Evolutionary conservation across 805 yeast genomes (phyloP).

Genomic region (Huiozyma sinensis): DNA sequence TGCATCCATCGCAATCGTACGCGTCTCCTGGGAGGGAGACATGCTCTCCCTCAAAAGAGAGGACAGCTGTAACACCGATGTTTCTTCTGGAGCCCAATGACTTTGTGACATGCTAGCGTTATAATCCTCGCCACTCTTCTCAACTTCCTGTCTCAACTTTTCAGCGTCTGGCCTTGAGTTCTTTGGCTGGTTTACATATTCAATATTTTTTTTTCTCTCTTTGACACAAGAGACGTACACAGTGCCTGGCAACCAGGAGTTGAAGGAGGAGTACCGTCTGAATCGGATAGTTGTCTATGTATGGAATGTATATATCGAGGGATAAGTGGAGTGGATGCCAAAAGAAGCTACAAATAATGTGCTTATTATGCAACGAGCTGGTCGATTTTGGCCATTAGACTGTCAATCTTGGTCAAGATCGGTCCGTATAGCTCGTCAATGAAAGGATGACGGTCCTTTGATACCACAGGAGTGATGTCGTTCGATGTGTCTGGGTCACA

Average conservation of each 20-base stretch:
- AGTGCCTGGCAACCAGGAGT: too few relatives aligned
- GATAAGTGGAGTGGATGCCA: neutral
- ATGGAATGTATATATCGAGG: neutral
- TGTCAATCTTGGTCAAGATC: constrained; percentile 38
- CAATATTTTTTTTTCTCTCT: too few relatives aligned
- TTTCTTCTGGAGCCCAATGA: constrained; percentile 57
- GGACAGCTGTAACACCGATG: constrained; percentile 52
- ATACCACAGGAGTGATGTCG: too few relatives aligned
- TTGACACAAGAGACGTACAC: too few relatives aligned
- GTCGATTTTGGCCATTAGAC: constrained; percentile 22
- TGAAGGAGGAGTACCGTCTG: too few relatives aligned
- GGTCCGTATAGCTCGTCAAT: constrained; percentile 50
- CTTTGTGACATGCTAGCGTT: too few relatives aligned
- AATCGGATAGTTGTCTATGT: neutral
- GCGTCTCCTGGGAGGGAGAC: constrained; percentile 42
- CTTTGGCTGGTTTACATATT: too few relatives aligned
- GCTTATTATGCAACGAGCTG: constrained; percentile 5
- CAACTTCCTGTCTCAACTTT: too few relatives aligned
- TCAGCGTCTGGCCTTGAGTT: too few relatives aligned
- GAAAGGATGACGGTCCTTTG: constrained; percentile 30
- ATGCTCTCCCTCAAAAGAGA: constrained; percentile 61
- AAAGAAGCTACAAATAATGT: neutral
- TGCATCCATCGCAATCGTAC: constrained; percentile 63
- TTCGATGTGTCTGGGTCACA: too few relatives aligned
- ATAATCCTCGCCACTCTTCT: too few relatives aligned